Base-by-base conservation (phyloP, 2,329 filamentous ascomycete species). In the Sclerotinia trifoliorum region DNA sequence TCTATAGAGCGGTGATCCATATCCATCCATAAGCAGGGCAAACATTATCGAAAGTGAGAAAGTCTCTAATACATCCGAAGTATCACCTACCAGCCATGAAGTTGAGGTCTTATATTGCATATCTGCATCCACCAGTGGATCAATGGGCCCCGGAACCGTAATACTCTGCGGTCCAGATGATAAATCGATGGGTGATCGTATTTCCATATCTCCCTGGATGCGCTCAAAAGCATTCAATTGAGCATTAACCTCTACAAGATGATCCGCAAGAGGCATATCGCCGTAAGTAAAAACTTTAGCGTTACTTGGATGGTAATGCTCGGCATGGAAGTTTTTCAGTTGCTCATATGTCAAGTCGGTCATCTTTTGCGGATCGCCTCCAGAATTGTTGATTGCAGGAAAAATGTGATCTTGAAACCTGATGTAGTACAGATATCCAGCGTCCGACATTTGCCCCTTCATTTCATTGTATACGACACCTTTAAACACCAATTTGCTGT, bases 381-480 rank as follows among this genome's bases (percentile, higher is more conserved):
- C 95, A 1, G 94, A 98, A 81, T 99, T 98, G 81, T 99, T 91
- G 78, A 99, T 90, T 49, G 90, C 90, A 0, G 95, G 95, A 77
- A 96, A 95, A 66, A 99, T 92, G 78, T 95, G 90, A 75, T 98
- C 93, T 77, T 96, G 93, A 80, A 96, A 99, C 65, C 90, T 87
- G 73, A 97, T 96, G 79, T 97, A 98, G 82, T 92, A 99, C 0
- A 98, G 83, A 76, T 99, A 99, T 73, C 93, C 93, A 8, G 94
- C 93, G 78, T 99, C 95, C 2, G 95, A 98, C 89, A 98, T 96
- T 77, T 97, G 94, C 0, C 95, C 95, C 81, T 99, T 99, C 95
- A 99, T 99, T 81, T 99, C 95, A 76, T 99, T 99, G 81, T 98
- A 98, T 0, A 98, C 94, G 1, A 98, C 95, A 35, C 94, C 94